Evolutionary conservation across 176 grass and related monocot species (phyloP).

Genomic region (sorghum (Sorghum bicolor)): DNA sequence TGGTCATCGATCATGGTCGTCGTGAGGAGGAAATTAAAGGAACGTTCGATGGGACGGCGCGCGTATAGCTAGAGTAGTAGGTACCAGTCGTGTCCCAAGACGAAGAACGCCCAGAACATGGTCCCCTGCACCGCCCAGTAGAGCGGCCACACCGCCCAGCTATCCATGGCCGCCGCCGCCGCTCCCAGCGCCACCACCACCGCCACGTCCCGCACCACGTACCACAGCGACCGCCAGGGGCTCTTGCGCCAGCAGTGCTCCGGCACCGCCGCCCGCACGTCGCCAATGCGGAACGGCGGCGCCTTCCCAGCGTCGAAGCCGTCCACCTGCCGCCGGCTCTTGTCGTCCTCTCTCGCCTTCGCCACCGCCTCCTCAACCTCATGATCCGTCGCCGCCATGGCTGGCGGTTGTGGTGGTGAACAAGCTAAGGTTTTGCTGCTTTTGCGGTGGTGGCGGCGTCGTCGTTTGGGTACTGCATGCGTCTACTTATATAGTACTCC

Average conservation of each 20-base stretch:
- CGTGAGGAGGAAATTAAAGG: too few relatives aligned
- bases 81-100: constrained; percentile 94
- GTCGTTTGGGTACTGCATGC: too few relatives aligned
- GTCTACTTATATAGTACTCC: too few relatives aligned
- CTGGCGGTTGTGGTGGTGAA: too few relatives aligned
- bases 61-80: too few relatives aligned
- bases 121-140: constrained; percentile 89
- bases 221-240: constrained; percentile 58
- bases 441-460: too few relatives aligned
- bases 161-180: background rate
- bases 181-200: constrained; percentile 29
- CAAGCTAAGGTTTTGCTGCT: too few relatives aligned
- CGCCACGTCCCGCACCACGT: constrained; percentile 51
- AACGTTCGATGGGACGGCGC: too few relatives aligned
- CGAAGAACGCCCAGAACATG: constrained; percentile 98
- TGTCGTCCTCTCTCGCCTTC: background rate
- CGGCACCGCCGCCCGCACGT: constrained; percentile 74
- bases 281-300: constrained; percentile 83
- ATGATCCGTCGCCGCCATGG: too few relatives aligned
- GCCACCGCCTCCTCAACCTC: background rate
- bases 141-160: constrained; percentile 49
- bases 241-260: constrained; percentile 70
- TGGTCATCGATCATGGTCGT: background rate
- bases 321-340: background rate
- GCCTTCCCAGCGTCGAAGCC: constrained; percentile 55